These are phyloP conservation scores for Spergularia bocconei DNA, from an alignment of 148 eudicot genomes.

Conservation along the genomic window DNA sequence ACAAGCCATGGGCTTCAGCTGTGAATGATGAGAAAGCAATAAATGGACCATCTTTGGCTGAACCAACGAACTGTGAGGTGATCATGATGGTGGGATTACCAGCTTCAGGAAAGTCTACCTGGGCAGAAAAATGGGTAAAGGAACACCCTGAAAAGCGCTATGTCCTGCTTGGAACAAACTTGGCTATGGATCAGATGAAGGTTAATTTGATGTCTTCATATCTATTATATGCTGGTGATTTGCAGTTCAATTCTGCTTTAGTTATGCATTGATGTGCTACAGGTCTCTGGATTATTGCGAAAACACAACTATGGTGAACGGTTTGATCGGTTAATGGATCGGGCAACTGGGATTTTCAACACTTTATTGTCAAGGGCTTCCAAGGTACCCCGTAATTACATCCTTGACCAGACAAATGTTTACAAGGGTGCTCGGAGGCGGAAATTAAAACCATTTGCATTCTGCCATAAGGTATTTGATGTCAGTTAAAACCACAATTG, in stretches of 20 bases:
- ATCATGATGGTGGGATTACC: slow-evolving; percentile 75
- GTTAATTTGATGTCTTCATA: slow-evolving; percentile 21
- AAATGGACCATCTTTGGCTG: slow-evolving; percentile 47
- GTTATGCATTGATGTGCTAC: slow-evolving; percentile 8
- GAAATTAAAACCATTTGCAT: slow-evolving; percentile 57
- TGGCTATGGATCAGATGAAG: slow-evolving; percentile 70
- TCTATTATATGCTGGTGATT: neutral
- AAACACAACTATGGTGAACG: slow-evolving; percentile 53
- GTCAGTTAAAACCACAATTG: neutral
- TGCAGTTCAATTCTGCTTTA: neutral
- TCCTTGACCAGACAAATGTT: slow-evolving; percentile 69
- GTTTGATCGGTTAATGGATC: slow-evolving; percentile 53
- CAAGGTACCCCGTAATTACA: slow-evolving; percentile 49
- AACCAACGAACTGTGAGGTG: slow-evolving; percentile 38
- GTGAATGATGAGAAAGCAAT: slow-evolving; percentile 42
- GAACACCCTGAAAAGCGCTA: slow-evolving; percentile 66
- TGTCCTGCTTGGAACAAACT: slow-evolving; percentile 64
- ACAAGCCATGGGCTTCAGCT: slow-evolving; percentile 62
- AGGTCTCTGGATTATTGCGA: slow-evolving; percentile 58
- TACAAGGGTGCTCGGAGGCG: slow-evolving; percentile 62
- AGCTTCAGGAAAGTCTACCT: slow-evolving; percentile 71
- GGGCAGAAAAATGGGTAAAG: slow-evolving; percentile 64
- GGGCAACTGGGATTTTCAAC: slow-evolving; percentile 56
- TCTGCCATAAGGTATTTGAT: slow-evolving; percentile 40
- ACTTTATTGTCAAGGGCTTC: slow-evolving; percentile 61